These are phyloP conservation scores for Articulospora tetracladia DNA, from an alignment of 495 filamentous ascomycete genomes.

Conservation along the genomic window DNA sequence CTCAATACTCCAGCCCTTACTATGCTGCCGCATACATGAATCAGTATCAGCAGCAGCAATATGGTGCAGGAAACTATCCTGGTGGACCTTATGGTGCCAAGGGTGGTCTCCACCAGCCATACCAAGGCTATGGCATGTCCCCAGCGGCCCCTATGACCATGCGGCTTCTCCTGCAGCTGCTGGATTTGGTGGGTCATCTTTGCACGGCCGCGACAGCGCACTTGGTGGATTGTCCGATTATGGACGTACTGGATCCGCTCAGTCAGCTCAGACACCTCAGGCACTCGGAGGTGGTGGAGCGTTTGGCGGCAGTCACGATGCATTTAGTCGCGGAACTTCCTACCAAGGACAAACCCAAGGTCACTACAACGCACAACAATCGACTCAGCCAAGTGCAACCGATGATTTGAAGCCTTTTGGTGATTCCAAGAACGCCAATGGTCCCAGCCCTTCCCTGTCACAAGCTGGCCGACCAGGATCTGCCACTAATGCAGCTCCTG, in stretches of 20 bases:
- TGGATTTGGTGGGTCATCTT: conserved; percentile 61
- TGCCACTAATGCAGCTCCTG: conserved; percentile 68
- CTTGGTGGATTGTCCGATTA: conserved; percentile 62
- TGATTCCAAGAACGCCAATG: conserved; percentile 64
- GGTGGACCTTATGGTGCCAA: conserved; percentile 67
- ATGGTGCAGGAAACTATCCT: conserved; percentile 57
- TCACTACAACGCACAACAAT: conserved; percentile 61
- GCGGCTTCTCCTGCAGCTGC: conserved; percentile 69
- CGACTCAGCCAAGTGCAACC: conserved; percentile 50
- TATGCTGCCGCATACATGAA: conserved; percentile 78
- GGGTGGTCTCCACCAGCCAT: conserved; percentile 75
- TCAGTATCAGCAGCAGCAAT: conserved; percentile 69
- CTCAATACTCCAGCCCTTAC: conserved; percentile 79
- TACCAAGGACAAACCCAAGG: conserved; percentile 66
- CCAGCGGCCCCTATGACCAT: conserved; percentile 74
- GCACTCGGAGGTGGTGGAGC: conserved; percentile 53
- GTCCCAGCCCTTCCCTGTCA: conserved; percentile 80
- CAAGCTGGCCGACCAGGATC: conserved; percentile 81
- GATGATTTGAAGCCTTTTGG: conserved; percentile 78
- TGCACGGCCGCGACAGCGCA: conserved; percentile 63
- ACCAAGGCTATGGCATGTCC: conserved; percentile 68
- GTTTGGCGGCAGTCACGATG: conserved; percentile 70
- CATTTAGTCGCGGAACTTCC: conserved; percentile 63
- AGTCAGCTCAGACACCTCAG: conserved; percentile 65
- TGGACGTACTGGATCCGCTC: conserved; percentile 68